Percentiles rank a stretch among this genome's conserved stretches.
Evolutionary conservation across 192 early-diverging fungal species (phyloP).

Genomic region (Linnemannia exigua): DNA sequence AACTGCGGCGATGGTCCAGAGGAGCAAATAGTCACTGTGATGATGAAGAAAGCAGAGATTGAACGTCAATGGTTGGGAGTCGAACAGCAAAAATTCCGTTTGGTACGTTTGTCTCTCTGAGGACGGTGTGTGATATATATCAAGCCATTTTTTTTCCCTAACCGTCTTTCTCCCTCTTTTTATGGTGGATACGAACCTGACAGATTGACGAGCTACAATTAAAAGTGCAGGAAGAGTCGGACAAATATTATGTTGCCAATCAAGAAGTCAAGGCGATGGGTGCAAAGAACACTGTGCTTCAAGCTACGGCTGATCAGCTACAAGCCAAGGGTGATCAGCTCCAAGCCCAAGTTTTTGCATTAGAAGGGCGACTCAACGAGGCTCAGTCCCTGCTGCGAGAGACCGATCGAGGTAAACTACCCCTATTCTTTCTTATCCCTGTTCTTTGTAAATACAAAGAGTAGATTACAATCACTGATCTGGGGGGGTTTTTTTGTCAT

Average conservation of each 20-base stretch:
- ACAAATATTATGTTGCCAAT: background rate
- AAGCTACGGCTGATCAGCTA: background rate
- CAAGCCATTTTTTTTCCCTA: background rate
- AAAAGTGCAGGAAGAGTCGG: background rate
- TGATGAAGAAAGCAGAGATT: too few relatives aligned
- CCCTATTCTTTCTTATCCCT: background rate
- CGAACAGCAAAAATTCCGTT: too few relatives aligned
- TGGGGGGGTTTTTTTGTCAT: background rate
- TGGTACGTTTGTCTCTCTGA: too few relatives aligned
- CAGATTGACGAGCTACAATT: background rate
- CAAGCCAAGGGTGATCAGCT: background rate
- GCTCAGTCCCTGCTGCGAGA: background rate
- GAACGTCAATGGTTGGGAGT: too few relatives aligned
- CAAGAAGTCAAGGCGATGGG: background rate
- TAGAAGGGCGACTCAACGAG: background rate
- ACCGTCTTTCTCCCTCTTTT: too few relatives aligned
- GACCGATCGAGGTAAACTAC: background rate
- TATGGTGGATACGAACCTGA: background rate
- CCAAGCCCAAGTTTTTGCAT: background rate
- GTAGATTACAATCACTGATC: background rate
- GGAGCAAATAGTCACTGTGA: too few relatives aligned
- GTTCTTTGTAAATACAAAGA: background rate
- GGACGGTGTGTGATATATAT: too few relatives aligned
- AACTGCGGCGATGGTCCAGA: too few relatives aligned
- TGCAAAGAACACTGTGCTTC: background rate